Conservation (phyloP, 202 grass and related monocot genomes). For the Setaria italica region DNA sequence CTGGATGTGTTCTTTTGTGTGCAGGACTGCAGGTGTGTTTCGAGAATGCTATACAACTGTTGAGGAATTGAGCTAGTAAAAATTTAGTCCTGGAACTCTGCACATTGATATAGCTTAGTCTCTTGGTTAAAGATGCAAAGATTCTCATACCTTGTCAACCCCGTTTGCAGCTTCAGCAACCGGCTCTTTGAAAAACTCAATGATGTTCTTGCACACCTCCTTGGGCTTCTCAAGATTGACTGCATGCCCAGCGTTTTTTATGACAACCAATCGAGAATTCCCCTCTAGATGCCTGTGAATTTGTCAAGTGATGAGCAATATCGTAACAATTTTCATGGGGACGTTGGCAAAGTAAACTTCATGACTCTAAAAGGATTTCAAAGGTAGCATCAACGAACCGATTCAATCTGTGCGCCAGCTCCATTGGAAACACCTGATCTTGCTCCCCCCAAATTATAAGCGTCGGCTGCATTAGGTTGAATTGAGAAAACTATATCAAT, state of each 20-base stretch:
- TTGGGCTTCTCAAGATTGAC: conserved; percentile 89
- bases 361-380: neutral
- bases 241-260: conserved; percentile 83
- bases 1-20: neutral
- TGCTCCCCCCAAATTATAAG: conserved; percentile 87
- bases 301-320: conserved; percentile 9
- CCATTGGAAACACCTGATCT: conserved; percentile 89
- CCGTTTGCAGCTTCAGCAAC: conserved; percentile 18
- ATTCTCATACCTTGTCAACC: conserved; percentile 51
- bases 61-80: neutral
- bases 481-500: neutral
- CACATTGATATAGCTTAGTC: neutral
- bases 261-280: conserved; percentile 69
- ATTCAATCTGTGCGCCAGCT: conserved; percentile 87
- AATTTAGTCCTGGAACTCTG: neutral
- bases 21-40: neutral
- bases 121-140: neutral
- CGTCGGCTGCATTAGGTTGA: conserved; percentile 53
- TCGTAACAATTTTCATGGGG: neutral
- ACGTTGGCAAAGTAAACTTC: neutral
- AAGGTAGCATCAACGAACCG: conserved; percentile 48
- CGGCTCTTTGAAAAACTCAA: conserved; percentile 65
- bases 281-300: conserved; percentile 74
- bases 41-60: neutral
- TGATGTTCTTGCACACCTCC: conserved; percentile 68